Base-by-base conservation (phyloP, 768 basidiomycete genomes). In the Lentinula sp. region DNA sequence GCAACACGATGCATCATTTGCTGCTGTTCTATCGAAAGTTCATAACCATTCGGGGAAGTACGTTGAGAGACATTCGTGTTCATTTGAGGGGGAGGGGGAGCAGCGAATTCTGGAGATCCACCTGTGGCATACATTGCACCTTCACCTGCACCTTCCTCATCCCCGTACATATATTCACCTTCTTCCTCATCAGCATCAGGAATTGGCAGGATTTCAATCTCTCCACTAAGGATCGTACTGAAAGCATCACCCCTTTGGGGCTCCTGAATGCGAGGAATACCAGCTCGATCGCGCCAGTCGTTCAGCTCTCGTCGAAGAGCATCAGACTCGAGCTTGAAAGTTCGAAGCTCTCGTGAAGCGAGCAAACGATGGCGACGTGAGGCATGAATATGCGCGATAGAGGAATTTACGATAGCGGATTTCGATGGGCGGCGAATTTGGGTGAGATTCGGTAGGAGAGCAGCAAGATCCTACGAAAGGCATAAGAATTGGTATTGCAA, bases 401-500 rank as follows among this genome's bases (percentile, higher is more conserved):
- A 91, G 37, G 91, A 93, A 74, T 97, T 97, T 74, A 99, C 95
- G 73, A 98, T 98, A 63, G 91, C 90, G 4, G 92, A 92, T 76
- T 99, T 99, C 71, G 91, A 94, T 0, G 97, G 97, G 35, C 96
- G 87, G 64, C 95, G 88, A 72, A 94, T 90, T 69, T 91, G 85
- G 10, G 90, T 90, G 60, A 97, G 86, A 70, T 95, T 91, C 54
- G 96, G 93, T 18, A 98, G 86, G 42, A 97, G 83, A 6, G 87
- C 85, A 62, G 96, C 96, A 53, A 98, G 90, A 67, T 94, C 92
- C 91, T 93, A 68, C n/a, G 41, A 60, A 49, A 51, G 51, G 43
- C 28, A 48, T 37, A 64, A 28, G 28, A 28, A 28, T 28, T 28
- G 28, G 28, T 45, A 52, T 51, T 54, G 12, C 23, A 35, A 42